Evolutionary conservation across 2,329 filamentous ascomycete species (phyloP), one percentile per base, ranked within the genome.

Genomic region (Epichloe uncinata): DNA sequence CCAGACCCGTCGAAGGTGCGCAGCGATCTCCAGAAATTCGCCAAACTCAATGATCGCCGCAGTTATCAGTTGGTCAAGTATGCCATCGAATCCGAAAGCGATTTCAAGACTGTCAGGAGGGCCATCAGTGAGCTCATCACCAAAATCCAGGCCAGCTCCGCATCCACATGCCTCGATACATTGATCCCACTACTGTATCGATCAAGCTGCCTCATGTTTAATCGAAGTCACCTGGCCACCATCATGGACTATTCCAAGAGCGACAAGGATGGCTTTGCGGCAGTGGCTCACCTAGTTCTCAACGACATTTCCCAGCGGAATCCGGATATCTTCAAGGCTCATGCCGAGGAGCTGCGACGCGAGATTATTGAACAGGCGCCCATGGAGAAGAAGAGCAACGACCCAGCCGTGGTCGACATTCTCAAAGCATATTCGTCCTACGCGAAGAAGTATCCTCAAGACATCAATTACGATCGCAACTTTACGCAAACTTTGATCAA

Each of bases 361-460:
- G 84, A 89, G 52, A 77, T 98, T 16, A 80, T 89, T 55, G 79
- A 87, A 26, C 83, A 90, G 59, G 85, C 87, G 1, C 93, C 93
- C 0, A 82, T 79, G 4, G 73, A 78, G 18, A 79, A 73, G 16
- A 79, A 78, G 48, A 62, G 75, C 2, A 90, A 90, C 54, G 85
- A 91, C 48, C 66, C 79, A 1, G 75, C 79, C 3, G 83, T 87
- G n/a, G 87, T 93, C 12, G 87, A 96, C 60, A 91, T 91, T 2
- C 73, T 98, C 52, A 96, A 95, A 63, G 91, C 94, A 3, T 96
- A 93, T 63, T 86, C 91, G 9, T 88, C 86, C 2, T 98, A 95
- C 63, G 87, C 90, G 1, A 84, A 84, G 60, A 89, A 84, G 58
- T 91, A 94, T 57, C 83, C 91, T 0, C 75, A 82, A 11, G 90